Evolutionary conservation across 2,329 filamentous ascomycete species (phyloP).

Genomic region (Exophiala calicioides): DNA sequence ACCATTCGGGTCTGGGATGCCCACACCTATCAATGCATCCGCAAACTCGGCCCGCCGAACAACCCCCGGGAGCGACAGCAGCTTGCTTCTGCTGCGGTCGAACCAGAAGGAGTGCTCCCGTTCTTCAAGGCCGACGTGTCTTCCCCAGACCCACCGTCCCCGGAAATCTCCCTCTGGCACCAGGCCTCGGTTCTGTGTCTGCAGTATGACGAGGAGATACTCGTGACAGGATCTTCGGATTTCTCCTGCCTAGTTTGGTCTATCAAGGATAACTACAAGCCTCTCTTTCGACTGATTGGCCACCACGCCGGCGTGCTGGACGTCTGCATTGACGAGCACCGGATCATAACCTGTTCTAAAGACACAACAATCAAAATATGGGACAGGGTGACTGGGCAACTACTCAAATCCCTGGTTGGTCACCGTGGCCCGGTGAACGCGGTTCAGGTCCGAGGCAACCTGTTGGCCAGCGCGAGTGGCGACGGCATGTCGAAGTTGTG

Average conservation of each 20-base stretch:
- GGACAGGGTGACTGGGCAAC: conserved; percentile 75
- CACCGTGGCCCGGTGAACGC: conserved; percentile 94
- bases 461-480: conserved; percentile 88
- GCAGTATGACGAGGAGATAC: conserved; percentile 88
- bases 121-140: conserved; percentile 52
- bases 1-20: conserved; percentile 97
- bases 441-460: conserved; percentile 89
- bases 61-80: conserved; percentile 53
- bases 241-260: conserved; percentile 89
- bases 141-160: conserved; percentile 43
- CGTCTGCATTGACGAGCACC: conserved; percentile 84
- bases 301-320: conserved; percentile 91
- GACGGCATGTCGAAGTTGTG: conserved; percentile 93
- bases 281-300: conserved; percentile 72
- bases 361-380: conserved; percentile 92
- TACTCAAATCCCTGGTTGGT: conserved; percentile 77
- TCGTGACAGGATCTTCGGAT: conserved; percentile 94
- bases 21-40: conserved; percentile 78
- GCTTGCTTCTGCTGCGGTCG: conserved; percentile 53
- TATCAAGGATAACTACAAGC: conserved; percentile 73
- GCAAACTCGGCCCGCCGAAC: conserved; percentile 80
- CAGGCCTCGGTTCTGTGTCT: conserved; percentile 91
- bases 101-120: conserved; percentile 42
- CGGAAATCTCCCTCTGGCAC: conserved; percentile 60
- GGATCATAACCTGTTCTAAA: conserved; percentile 97